Conservation (phyloP, 371 early-diverging fungal species). For the Mortierella sp. region DNA sequence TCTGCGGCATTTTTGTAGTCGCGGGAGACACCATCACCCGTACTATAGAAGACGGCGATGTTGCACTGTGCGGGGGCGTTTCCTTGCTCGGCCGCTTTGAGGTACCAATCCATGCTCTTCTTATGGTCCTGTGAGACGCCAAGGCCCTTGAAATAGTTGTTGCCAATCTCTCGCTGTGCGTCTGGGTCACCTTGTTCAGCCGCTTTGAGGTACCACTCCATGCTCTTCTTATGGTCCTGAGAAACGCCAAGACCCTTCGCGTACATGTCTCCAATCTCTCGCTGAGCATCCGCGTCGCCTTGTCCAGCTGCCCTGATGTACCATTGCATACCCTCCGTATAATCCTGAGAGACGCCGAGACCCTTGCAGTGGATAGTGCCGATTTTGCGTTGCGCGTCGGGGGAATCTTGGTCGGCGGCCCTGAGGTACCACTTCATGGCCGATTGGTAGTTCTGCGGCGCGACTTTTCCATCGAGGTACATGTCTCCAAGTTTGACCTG, state of each 20-base stretch:
- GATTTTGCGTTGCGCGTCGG: conserved; percentile 73
- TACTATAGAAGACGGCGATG: background rate
- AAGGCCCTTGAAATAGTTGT: conserved; percentile 81
- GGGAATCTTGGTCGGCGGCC: conserved; percentile 61
- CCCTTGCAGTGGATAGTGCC: conserved; percentile 85
- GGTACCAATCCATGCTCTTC: conserved; percentile 73
- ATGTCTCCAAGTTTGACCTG: conserved; percentile 2
- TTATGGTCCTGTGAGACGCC: conserved; percentile 71
- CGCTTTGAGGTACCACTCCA: conserved; percentile 61
- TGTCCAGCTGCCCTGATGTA: conserved; percentile 67
- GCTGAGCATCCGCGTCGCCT: conserved; percentile 62
- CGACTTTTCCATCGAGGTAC: background rate
- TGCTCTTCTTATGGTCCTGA: conserved; percentile 63
- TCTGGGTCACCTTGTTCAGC: conserved; percentile 66
- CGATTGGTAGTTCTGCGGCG: conserved; percentile 11
- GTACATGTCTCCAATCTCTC: conserved; percentile 50
- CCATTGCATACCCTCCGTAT: conserved; percentile 70
- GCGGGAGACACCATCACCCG: conserved; percentile 70
- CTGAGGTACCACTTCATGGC: conserved; percentile 67
- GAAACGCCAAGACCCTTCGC: conserved; percentile 71
- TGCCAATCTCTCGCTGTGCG: conserved; percentile 77
- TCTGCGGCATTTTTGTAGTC: conserved; percentile 68
- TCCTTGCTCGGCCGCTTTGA: conserved; percentile 61
- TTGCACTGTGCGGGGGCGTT: background rate
- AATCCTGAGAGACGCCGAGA: conserved; percentile 71